These are phyloP conservation scores for Parsonsia alboflavescens DNA, from an alignment of 257 asterid species.

Conservation along the genomic window DNA sequence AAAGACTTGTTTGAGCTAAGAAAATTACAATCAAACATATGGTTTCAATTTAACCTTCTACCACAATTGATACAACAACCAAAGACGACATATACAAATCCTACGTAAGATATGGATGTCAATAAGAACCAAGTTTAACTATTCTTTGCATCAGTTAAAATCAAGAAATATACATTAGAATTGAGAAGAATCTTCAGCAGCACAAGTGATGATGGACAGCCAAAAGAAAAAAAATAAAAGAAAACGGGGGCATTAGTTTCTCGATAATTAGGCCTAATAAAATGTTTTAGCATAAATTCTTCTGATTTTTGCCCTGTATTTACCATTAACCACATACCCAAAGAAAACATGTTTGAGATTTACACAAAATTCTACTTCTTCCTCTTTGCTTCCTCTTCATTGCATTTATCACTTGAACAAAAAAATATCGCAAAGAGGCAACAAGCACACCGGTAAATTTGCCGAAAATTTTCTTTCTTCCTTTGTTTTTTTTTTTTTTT, in stretches of 20 bases:
- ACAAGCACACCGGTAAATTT: not conserved
- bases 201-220: not conserved
- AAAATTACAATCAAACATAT: no score
- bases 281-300: not conserved
- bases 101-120: no score
- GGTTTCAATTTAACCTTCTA: no score
- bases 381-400: slow-evolving; percentile 1
- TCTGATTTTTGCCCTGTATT: slow-evolving; percentile 11
- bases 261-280: slow-evolving; percentile 5
- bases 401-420: not conserved
- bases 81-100: no score
- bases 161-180: slow-evolving; percentile 1
- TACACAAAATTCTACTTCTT: slow-evolving; percentile 12
- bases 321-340: slow-evolving; percentile 12
- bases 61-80: no score
- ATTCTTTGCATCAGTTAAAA: not conserved
- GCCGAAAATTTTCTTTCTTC: not conserved
- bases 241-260: slow-evolving; percentile 1
- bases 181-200: slow-evolving; percentile 11
- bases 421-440: slow-evolving; percentile 4
- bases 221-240: not conserved
- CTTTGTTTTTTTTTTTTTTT: not conserved
- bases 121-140: no score
- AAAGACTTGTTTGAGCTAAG: no score
- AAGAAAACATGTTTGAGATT: slow-evolving; percentile 1